Conservation (phyloP, 129 eudicot genomes). For the carrot (Daucus carota) region DH1_v3.0 NC_030389.2:31310001-31310500, state of each 20-base stretch:
- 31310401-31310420: slow-evolving; percentile 29
- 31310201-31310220: neutral
- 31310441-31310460: slow-evolving; percentile 38
- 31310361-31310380: slow-evolving; percentile 16
- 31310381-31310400: slow-evolving; percentile 15
- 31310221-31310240: neutral
- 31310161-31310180: neutral
- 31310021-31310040: neutral
- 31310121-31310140: neutral
- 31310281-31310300: slow-evolving; percentile 22
- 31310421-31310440: slow-evolving; percentile 22
- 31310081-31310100: neutral
- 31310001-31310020: neutral
- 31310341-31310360: slow-evolving; percentile 33
- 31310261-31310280: slow-evolving; percentile 26
- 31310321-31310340: slow-evolving; percentile 39
- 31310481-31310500: slow-evolving; percentile 15
- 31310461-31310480: slow-evolving; percentile 19
- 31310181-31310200: too few relatives aligned
- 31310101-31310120: neutral
- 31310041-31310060: neutral
- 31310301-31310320: slow-evolving; percentile 16
- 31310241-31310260: slow-evolving; percentile 15
- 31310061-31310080: neutral
- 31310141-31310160: neutral